Percentiles rank a stretch among this genome's conserved stretches.
Evolutionary conservation across 2,329 filamentous ascomycete genomes (phyloP).

Genomic region (Coleophoma cylindrospora): DNA sequence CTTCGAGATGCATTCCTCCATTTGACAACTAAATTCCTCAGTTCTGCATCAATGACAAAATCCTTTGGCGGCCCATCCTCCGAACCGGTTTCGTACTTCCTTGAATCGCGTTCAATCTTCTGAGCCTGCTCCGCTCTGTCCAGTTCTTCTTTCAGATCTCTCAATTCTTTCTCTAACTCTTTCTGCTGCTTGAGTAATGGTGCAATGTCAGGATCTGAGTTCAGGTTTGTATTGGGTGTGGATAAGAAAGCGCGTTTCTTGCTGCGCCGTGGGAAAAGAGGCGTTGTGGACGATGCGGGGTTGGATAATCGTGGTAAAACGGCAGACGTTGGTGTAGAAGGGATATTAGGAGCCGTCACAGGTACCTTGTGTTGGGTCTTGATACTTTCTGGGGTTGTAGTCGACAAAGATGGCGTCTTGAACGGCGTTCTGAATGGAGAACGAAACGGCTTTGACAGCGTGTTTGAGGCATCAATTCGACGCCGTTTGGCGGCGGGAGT

Average conservation of each 20-base stretch:
- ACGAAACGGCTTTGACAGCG: conserved; percentile 66
- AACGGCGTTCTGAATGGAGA: conserved; percentile 55
- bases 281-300: background rate
- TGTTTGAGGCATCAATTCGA: conserved; percentile 52
- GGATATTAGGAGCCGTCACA: no score
- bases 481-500: conserved; percentile 56
- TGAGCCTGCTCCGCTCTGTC: conserved; percentile 47
- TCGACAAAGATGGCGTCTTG: conserved; percentile 6
- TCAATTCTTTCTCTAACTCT: conserved; percentile 24
- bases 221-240: conserved; percentile 8
- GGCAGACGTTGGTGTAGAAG: no score
- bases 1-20: conserved; percentile 57
- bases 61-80: conserved; percentile 32
- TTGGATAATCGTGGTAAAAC: no score
- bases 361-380: no score
- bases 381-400: no score
- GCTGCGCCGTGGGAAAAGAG: conserved; percentile 10
- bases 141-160: conserved; percentile 32
- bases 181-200: conserved; percentile 24
- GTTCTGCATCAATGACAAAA: conserved; percentile 48
- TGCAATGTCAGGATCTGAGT: conserved; percentile 25
- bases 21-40: conserved; percentile 49
- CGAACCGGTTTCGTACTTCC: conserved; percentile 2
- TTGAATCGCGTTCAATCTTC: conserved; percentile 35
- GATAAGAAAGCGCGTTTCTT: conserved; percentile 8